These are phyloP conservation scores for Eucalyptus regnans DNA, from an alignment of 345 rosid species.

Conservation along the genomic window DNA sequence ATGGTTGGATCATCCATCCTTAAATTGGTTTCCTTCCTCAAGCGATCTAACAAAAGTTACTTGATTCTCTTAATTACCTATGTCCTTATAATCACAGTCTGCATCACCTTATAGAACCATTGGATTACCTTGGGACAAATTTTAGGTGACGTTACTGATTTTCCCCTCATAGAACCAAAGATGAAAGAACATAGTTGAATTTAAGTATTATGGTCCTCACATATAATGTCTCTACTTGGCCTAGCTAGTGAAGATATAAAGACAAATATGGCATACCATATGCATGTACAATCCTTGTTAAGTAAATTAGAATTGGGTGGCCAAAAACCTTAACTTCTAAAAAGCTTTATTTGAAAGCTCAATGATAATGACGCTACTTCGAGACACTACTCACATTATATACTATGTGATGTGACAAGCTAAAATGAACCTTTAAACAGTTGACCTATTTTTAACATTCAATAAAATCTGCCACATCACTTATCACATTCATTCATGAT, in stretches of 20 bases:
- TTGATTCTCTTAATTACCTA: background rate
- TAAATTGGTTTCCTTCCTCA: background rate
- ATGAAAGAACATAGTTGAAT: background rate
- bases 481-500: background rate
- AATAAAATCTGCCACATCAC: background rate
- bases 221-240: background rate
- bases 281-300: background rate
- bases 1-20: background rate
- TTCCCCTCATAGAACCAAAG: background rate
- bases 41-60: background rate
- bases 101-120: background rate
- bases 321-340: background rate
- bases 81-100: background rate
- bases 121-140: background rate
- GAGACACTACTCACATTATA: background rate
- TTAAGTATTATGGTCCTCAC: background rate
- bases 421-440: background rate
- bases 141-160: background rate
- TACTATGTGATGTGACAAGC: background rate
- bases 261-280: background rate
- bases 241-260: background rate
- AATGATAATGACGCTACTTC: background rate
- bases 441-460: background rate
- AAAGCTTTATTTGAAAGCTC: background rate
- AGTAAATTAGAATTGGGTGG: background rate